A percentile compares a stretch with the other conserved stretches of the same genome.
These are phyloP conservation scores for Acanthamoeba lenticulata DNA, from an alignment of 208 protist species.

Conservation along the genomic window DNA sequence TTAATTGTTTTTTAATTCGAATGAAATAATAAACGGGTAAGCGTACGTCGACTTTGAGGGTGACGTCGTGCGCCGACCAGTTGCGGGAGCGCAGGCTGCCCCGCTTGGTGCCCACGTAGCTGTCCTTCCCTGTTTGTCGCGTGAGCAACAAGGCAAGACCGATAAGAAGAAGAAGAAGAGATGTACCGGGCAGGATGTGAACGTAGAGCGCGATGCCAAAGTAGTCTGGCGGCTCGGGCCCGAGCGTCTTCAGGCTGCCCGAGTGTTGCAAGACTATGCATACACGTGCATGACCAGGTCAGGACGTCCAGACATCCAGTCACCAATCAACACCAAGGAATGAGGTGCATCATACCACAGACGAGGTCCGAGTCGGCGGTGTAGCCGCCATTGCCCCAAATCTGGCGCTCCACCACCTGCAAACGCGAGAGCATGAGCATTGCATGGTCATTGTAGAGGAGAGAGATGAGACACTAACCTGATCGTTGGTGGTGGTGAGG, in stretches of 20 bases:
- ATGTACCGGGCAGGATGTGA: background rate
- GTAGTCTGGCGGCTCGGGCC: background rate
- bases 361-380: background rate
- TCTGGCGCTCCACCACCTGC: slow-evolving; percentile 9
- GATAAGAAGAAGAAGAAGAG: background rate
- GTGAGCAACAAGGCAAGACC: background rate
- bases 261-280: background rate
- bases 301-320: background rate
- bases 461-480: background rate
- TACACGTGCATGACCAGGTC: background rate
- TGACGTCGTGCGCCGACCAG: background rate
- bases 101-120: background rate
- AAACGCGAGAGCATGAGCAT: background rate
- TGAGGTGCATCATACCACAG: background rate
- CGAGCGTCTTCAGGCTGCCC: background rate
- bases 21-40: background rate
- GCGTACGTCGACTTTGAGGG: background rate
- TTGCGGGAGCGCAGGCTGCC: background rate
- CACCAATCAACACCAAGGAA: background rate
- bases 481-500: background rate
- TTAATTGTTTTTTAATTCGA: too few species aligned
- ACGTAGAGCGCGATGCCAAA: slow-evolving; percentile 18
- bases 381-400: background rate
- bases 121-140: background rate
- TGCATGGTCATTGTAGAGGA: background rate